phyloP scores from a whole-genome alignment of 2,329 filamentous ascomycete species.

The Ceratocystis smalleyi region DNA sequence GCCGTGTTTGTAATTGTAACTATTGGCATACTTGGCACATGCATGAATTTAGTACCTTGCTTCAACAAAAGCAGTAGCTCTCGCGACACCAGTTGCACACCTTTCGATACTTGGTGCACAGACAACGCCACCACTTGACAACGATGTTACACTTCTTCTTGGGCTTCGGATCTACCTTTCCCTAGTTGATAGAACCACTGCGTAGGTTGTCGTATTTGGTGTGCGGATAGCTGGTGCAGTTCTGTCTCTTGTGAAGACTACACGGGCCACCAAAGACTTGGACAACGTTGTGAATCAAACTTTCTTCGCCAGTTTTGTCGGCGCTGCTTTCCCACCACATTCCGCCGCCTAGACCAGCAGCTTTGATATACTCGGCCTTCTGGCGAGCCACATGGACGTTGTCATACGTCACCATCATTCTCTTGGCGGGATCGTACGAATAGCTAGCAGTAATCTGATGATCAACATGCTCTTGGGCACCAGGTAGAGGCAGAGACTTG shows the following conservation, averaged over 20 bases:
- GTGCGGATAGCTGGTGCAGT: slow-evolving; percentile 47
- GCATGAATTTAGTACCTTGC: not conserved
- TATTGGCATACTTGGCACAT: not conserved
- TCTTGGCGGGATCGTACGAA: slow-evolving; percentile 50
- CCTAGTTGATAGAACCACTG: slow-evolving; percentile 36
- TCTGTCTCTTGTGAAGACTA: slow-evolving; percentile 36
- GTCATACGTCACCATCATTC: slow-evolving; percentile 66
- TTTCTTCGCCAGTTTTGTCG: slow-evolving; percentile 50
- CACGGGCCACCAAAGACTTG: slow-evolving; percentile 39
- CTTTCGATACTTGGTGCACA: slow-evolving; percentile 17
- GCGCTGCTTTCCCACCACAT: slow-evolving; percentile 96
- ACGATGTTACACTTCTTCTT: not conserved
- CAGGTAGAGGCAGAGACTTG: slow-evolving; percentile 61
- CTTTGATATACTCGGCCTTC: slow-evolving; percentile 59
- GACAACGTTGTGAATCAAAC: slow-evolving; percentile 53
- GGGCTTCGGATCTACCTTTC: slow-evolving; percentile 18
- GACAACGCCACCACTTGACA: not conserved
- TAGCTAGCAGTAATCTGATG: slow-evolving; percentile 52
- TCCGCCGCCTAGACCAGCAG: slow-evolving; percentile 58
- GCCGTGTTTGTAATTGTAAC: not conserved
- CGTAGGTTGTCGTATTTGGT: slow-evolving; percentile 57
- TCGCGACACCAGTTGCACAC: not conserved
- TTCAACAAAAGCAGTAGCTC: not conserved
- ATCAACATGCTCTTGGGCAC: slow-evolving; percentile 50
- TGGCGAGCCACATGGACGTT: slow-evolving; percentile 47